phyloP scores from a whole-genome alignment of 192 early-diverging fungal species.

The Podila verticillata region DNA sequence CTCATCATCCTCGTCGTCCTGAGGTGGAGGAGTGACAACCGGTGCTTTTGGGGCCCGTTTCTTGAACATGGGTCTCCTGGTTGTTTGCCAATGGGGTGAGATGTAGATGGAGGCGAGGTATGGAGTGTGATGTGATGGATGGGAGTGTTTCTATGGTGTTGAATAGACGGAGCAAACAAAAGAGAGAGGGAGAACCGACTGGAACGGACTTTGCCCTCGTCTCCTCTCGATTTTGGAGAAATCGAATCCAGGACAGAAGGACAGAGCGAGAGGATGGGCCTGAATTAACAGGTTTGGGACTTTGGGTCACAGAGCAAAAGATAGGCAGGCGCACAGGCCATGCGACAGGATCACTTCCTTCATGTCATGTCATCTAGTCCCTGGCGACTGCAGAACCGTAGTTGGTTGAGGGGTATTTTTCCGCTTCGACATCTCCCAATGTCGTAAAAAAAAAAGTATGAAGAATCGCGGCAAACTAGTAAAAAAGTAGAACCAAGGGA shows the following conservation, averaged over 20 bases:
- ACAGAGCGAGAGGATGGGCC: too few species aligned
- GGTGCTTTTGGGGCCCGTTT: conserved; percentile 21
- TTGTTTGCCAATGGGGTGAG: neutral
- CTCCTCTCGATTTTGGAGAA: too few species aligned
- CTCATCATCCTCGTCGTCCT: conserved; percentile 11
- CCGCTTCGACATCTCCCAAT: too few species aligned
- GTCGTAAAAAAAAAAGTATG: too few species aligned
- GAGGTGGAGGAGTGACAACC: neutral
- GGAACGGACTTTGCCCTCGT: too few species aligned
- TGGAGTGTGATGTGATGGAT: neutral
- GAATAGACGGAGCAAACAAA: too few species aligned
- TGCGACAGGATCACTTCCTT: neutral
- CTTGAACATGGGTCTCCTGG: conserved; percentile 34
- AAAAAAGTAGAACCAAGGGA: too few species aligned
- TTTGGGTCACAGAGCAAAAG: neutral
- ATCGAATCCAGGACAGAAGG: too few species aligned
- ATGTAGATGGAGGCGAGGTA: neutral
- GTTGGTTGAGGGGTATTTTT: too few species aligned
- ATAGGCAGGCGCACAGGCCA: neutral
- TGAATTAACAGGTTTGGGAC: too few species aligned
- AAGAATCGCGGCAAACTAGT: too few species aligned
- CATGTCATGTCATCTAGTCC: neutral
- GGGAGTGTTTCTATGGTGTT: neutral
- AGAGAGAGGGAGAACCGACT: too few species aligned
- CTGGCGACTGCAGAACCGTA: neutral